Evolutionary conservation across 257 asterid species (phyloP).

Genomic region (Oldenlandia corymbosa): DNA sequence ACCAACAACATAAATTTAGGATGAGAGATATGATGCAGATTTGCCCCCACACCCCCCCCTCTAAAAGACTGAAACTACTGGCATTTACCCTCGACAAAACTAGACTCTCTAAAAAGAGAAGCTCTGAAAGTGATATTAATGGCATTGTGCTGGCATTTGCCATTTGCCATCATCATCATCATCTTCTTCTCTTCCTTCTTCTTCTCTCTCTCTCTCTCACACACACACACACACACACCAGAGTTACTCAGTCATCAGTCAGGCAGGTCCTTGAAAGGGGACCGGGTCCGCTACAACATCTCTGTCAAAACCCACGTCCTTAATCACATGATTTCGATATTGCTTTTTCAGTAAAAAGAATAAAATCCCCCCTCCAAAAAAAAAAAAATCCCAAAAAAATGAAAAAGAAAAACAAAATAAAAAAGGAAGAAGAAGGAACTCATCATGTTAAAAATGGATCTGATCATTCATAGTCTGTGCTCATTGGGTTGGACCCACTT

Average conservation of each 20-base stretch:
- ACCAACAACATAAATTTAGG: neutral
- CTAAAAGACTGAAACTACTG: neutral
- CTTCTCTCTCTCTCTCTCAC: too few species aligned
- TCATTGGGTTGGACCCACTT: constrained; percentile 17
- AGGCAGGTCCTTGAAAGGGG: neutral
- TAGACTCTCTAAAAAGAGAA: neutral
- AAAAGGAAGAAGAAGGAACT: too few species aligned
- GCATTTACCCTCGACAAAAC: neutral
- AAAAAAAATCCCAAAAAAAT: too few species aligned
- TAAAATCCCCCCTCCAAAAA: too few species aligned
- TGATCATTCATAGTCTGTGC: constrained; percentile 7
- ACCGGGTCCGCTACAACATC: constrained; percentile 4
- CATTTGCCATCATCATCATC: neutral
- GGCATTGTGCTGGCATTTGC: neutral
- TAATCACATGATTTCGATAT: constrained; percentile 14
- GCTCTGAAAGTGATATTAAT: constrained; percentile 5
- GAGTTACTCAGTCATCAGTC: neutral
- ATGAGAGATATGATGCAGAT: neutral
- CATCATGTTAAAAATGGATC: constrained; percentile 9
- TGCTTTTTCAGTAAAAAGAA: neutral
- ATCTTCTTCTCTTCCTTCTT: too few species aligned
- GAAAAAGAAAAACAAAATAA: too few species aligned
- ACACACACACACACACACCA: too few species aligned
- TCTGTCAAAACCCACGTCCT: constrained; percentile 10
- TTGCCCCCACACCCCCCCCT: neutral